Evolutionary conservation across 176 grass and related monocot genomes (phyloP).

Genomic region (Triticum timopheevii): DNA sequence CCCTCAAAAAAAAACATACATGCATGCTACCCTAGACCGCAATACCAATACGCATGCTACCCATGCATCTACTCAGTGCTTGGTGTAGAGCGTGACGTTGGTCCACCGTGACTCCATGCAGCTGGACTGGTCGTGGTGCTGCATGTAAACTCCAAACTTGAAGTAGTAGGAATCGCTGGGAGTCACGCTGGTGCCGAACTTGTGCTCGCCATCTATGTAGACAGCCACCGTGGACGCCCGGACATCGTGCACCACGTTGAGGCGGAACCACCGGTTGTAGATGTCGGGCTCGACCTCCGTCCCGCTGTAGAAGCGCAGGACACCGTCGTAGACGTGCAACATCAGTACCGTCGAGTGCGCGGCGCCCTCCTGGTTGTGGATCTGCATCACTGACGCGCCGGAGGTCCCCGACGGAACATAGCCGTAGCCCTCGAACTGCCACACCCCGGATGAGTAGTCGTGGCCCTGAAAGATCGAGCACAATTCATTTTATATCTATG

Average conservation of each 20-base stretch:
- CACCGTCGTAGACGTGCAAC: conserved; percentile 44
- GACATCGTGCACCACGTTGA: conserved; percentile 53
- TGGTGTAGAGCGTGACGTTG: too few species aligned
- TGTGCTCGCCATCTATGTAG: conserved; percentile 24
- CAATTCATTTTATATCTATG: too few species aligned
- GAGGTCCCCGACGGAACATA: conserved; percentile 39
- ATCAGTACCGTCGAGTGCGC: conserved; percentile 35
- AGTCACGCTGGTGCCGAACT: not conserved
- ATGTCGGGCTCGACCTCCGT: not conserved
- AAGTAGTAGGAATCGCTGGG: conserved; percentile 30
- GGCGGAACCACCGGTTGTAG: conserved; percentile 47
- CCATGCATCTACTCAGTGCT: too few species aligned
- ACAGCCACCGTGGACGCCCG: conserved; percentile 4
- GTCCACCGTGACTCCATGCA: too few species aligned
- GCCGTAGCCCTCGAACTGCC: conserved; percentile 53
- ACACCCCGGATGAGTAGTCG: conserved; percentile 45
- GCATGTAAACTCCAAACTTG: conserved; percentile 54
- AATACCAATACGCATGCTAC: too few species aligned
- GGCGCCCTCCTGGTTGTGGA: conserved; percentile 6
- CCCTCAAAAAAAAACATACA: too few species aligned
- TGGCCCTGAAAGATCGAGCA: not conserved
- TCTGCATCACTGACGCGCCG: conserved; percentile 47
- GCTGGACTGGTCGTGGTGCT: conserved; percentile 21
- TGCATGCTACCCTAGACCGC: too few species aligned
- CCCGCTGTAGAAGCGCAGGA: conserved; percentile 25